Percentiles rank a stretch among this genome's conserved stretches.
Conservation (phyloP, 2,329 filamentous ascomycete genomes). For the Trichoderma asperellum region DNA sequence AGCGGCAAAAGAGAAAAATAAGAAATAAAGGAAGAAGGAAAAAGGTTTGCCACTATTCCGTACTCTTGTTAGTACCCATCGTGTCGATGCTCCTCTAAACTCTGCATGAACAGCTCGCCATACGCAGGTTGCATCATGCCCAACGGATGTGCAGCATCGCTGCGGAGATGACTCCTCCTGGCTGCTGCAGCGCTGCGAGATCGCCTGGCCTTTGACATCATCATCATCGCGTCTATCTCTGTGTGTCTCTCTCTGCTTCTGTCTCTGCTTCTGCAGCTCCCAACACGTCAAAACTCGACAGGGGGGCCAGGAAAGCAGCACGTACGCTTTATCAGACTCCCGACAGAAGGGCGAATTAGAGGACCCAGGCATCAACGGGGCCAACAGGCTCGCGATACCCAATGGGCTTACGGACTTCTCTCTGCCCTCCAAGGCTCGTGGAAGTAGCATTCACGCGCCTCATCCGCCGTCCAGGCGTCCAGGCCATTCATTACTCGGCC, state of each 20-base stretch:
- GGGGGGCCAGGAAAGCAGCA: constrained; percentile 3
- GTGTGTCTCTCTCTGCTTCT: not conserved
- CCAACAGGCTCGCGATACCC: constrained; percentile 17
- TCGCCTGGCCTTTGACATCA: constrained; percentile 28
- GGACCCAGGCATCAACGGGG: constrained; percentile 16
- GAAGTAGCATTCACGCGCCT: constrained; percentile 9
- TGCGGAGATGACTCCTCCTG: constrained; percentile 2
- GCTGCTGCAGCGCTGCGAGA: constrained; percentile 16
- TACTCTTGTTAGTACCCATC: not conserved
- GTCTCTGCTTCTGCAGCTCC: not conserved
- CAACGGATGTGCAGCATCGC: constrained; percentile 16
- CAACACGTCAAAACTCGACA: constrained; percentile 11
- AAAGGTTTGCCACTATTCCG: not conserved
- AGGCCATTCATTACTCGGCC: constrained; percentile 1
- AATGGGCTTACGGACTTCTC: not conserved
- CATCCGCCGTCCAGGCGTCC: constrained; percentile 2
- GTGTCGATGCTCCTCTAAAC: not conserved
- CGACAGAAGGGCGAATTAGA: constrained; percentile 9
- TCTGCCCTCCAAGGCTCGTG: not conserved
- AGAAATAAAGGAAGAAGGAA: not conserved
- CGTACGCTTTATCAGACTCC: not conserved
- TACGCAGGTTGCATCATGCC: not conserved
- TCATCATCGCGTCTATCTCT: constrained; percentile 11
- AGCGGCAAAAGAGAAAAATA: not conserved
- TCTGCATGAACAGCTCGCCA: not conserved